Conservation (phyloP, 495 filamentous ascomycete species). For the Cladorrhinum samala region DNA sequence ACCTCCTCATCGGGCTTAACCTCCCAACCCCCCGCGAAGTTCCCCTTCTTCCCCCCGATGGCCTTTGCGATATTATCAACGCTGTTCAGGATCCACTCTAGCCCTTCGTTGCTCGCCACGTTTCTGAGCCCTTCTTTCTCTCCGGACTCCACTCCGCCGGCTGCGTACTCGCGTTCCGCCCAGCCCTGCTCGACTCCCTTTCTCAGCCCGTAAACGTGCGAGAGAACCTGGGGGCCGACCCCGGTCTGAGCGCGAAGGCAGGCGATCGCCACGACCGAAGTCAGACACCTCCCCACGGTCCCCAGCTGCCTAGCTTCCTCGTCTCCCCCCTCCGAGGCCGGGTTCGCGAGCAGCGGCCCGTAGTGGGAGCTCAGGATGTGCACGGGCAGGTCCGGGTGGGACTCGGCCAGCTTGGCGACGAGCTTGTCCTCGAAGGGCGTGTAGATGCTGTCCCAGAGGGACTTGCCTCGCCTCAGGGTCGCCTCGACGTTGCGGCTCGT, state of each 20-base stretch:
- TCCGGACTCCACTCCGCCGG: constrained; percentile 7
- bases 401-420: constrained; percentile 54
- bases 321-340: constrained; percentile 40
- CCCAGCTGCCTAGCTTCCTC: constrained; percentile 25
- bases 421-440: constrained; percentile 63
- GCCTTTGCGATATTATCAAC: constrained; percentile 63
- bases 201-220: constrained; percentile 66
- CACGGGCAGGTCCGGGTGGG: constrained; percentile 74
- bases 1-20: constrained; percentile 1
- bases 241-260: constrained; percentile 69
- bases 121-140: constrained; percentile 22
- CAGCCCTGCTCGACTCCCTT: constrained; percentile 66
- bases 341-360: constrained; percentile 62
- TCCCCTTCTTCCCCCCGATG: constrained; percentile 51
- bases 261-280: constrained; percentile 62
- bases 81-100: constrained; percentile 61
- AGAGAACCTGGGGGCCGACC: constrained; percentile 70
- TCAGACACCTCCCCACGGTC: constrained; percentile 56
- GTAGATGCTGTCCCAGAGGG: constrained; percentile 69
- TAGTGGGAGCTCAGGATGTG: constrained; percentile 67
- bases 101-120: constrained; percentile 67
- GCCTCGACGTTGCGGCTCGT: constrained; percentile 43
- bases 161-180: constrained; percentile 31
- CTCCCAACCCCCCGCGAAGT: constrained; percentile 52
- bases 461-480: constrained; percentile 50